Evolutionary conservation across 306 rosid genomes (phyloP), one percentile per base, ranked within the genome.

Genomic region (Lathyrus oleraceus): DNA sequence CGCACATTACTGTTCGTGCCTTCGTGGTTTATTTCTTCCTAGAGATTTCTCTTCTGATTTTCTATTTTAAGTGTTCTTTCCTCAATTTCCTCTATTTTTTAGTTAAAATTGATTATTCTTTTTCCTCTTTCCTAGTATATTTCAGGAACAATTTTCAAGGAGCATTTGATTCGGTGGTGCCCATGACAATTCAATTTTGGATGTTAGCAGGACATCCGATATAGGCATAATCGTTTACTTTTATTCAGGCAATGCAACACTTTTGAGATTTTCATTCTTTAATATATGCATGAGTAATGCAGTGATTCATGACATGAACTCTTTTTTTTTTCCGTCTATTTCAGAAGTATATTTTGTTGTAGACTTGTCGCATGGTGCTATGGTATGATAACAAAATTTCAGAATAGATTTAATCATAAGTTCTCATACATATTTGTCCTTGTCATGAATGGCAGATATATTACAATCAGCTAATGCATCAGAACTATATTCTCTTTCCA

Each of bases 261-360:
- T 47, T 15, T 47, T 8, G 10, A 15, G 53, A 21, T 47, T 45
- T 45, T 15, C 16, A 2, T 16, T 45, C 9, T n/a, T 45, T n/a
- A 45, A 45, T n/a, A 1, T 43, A 6, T 45, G 52, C 10, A n/a
- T 17, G 16, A 45, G 20, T 45, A 6, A 45, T 45, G 52, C 10
- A 45, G 15, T 6, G 40, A 25, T 68, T 68, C 54, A 62, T 39
- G 17, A 5, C 53, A 20, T 60, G 71, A 51, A 16, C 62, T 64
- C 12, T 28, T 35, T 68, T 8, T 30, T 15, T 23, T 39, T 5
- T 8, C 1, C 2, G 42, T 9, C 14, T 20, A 44, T 47, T 73
- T 51, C 16, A 28, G 61, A 58, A 4, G 28, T 21, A 43, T 65
- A 35, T 40, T 64, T 65, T 54, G 44, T 14, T 21, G 20, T 54